phyloP scores from a whole-genome alignment of 805 yeast genomes.

The Naumovozyma baii region DNA sequence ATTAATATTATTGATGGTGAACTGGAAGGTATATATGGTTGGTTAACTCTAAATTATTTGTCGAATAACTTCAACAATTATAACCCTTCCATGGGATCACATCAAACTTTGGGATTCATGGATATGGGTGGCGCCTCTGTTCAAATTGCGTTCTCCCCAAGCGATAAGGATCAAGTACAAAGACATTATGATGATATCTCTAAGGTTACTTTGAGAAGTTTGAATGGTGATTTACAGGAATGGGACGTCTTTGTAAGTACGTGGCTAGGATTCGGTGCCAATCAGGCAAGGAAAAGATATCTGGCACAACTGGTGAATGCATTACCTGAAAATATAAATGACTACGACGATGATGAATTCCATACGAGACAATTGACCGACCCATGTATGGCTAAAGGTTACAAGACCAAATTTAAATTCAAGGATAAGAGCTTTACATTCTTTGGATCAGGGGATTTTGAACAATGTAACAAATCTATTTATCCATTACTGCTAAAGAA shows the following conservation, averaged over 20 bases:
- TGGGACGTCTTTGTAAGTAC: conserved; percentile 91
- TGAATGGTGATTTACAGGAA: conserved; percentile 59
- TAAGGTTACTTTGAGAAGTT: conserved; percentile 50
- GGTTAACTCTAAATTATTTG: conserved; percentile 85
- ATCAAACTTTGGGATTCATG: conserved; percentile 80
- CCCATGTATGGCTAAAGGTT: conserved; percentile 73
- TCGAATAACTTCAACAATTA: conserved; percentile 52
- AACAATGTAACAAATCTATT: conserved; percentile 57
- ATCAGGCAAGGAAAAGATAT: conserved; percentile 76
- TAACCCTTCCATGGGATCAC: conserved; percentile 29
- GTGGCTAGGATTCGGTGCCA: conserved; percentile 97
- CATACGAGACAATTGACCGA: conserved; percentile 39
- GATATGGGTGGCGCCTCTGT: conserved; percentile 99
- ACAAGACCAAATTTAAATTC: conserved; percentile 38
- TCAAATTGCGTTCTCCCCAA: conserved; percentile 88
- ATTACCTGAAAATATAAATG: conserved; percentile 41
- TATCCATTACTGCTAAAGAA: conserved; percentile 73
- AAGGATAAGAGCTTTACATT: conserved; percentile 41
- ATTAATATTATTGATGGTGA: conserved; percentile 88
- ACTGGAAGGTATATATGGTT: conserved; percentile 90
- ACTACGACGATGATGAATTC: conserved; percentile 38
- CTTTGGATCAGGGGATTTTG: conserved; percentile 71
- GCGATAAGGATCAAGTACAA: conserved; percentile 44
- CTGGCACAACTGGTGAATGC: conserved; percentile 44
- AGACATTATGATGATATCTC: conserved; percentile 69